phyloP scores from a whole-genome alignment of 108 stramenopile genomes.

The Pseudonitzschia pungens region DNA sequence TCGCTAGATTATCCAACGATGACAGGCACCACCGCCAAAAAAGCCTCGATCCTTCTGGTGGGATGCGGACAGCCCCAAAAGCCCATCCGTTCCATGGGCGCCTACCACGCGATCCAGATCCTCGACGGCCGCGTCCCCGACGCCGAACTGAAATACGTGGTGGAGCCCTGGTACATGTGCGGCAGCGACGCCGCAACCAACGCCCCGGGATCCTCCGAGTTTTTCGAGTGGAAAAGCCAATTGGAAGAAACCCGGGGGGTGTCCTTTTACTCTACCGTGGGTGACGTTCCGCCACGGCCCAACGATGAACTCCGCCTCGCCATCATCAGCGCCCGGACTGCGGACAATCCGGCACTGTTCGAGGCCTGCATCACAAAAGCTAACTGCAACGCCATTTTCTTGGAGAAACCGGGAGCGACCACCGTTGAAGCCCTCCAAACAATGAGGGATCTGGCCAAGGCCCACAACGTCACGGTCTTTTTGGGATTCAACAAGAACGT shows the following conservation, averaged over 20 bases:
- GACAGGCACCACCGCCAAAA: background rate
- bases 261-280: constrained; percentile 38
- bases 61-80: constrained; percentile 65
- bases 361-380: constrained; percentile 42
- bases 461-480: constrained; percentile 46
- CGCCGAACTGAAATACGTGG: constrained; percentile 44
- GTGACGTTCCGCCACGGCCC: constrained; percentile 44
- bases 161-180: constrained; percentile 72
- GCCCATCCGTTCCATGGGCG: constrained; percentile 86
- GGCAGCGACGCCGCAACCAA: constrained; percentile 24
- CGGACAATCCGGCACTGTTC: constrained; percentile 73
- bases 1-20: background rate
- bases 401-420: constrained; percentile 90
- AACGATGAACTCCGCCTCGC: constrained; percentile 29
- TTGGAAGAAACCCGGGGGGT: constrained; percentile 34
- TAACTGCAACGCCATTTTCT: constrained; percentile 55
- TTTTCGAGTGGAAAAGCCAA: constrained; percentile 39
- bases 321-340: constrained; percentile 66
- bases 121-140: constrained; percentile 45
- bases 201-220: constrained; percentile 41
- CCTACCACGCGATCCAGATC: constrained; percentile 83
- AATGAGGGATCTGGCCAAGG: constrained; percentile 51
- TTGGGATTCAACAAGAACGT: constrained; percentile 93
- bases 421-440: constrained; percentile 63
- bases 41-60: constrained; percentile 52